phyloP scores from a whole-genome alignment of 257 asterid genomes.

The Rehmannia glutinosa region DNA sequence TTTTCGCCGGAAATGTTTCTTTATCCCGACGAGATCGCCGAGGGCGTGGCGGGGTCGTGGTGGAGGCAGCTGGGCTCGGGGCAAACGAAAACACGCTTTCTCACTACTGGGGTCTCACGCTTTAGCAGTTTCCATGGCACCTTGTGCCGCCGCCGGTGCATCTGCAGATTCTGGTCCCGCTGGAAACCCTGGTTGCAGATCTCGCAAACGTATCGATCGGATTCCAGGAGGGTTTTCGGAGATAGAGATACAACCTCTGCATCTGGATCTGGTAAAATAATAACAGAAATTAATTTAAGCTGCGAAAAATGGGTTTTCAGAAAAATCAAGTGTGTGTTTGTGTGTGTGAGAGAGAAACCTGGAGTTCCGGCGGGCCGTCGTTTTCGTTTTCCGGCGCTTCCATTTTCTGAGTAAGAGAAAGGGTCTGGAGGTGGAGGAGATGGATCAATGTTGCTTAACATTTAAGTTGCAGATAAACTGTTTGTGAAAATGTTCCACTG shows the following conservation, averaged over 20 bases:
- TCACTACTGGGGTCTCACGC: constrained; percentile 41
- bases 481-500: background rate
- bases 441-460: constrained; percentile 35
- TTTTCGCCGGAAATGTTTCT: constrained; percentile 64
- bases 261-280: constrained; percentile 64
- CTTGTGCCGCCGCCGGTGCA: constrained; percentile 90
- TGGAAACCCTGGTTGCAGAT: constrained; percentile 96
- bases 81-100: constrained; percentile 67
- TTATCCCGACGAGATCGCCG: constrained; percentile 73
- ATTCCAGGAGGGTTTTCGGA: constrained; percentile 79
- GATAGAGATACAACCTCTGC: constrained; percentile 89
- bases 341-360: constrained; percentile 29
- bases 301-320: too few species aligned
- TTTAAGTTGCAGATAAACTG: constrained; percentile 2
- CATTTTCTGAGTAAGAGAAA: constrained; percentile 40
- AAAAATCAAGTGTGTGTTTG: background rate
- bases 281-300: background rate
- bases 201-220: constrained; percentile 93
- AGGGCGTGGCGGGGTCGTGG: constrained; percentile 77
- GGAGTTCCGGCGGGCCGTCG: constrained; percentile 96
- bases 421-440: constrained; percentile 47
- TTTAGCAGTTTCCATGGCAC: constrained; percentile 91
- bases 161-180: constrained; percentile 90
- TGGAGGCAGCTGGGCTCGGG: constrained; percentile 73
- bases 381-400: constrained; percentile 46